Evolutionary conservation across 306 rosid genomes (phyloP).

Genomic region (Neltuma alba): DNA sequence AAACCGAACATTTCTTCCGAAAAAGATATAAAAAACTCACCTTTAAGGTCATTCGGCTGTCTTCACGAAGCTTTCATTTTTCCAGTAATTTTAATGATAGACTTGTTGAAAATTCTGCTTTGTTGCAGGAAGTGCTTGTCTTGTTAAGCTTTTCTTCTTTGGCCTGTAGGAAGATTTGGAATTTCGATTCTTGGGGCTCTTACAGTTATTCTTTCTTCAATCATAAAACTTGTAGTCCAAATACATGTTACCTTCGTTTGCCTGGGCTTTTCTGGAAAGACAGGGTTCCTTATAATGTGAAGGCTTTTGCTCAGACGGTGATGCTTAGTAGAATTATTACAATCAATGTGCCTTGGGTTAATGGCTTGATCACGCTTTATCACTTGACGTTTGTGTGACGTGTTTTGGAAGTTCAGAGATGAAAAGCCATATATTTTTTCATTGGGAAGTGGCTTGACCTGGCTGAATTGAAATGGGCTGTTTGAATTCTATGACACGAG

Average conservation of each 20-base stretch:
- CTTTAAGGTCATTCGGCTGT: background rate
- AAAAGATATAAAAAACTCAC: background rate
- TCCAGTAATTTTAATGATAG: background rate
- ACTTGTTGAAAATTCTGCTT: background rate
- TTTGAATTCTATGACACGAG: background rate
- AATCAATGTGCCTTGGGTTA: background rate
- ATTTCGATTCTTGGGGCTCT: background rate
- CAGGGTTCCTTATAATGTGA: background rate
- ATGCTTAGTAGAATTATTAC: background rate
- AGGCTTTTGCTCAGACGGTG: background rate
- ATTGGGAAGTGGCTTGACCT: background rate
- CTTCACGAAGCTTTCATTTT: background rate
- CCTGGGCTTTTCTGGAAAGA: background rate
- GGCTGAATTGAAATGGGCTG: background rate
- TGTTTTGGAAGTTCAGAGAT: background rate
- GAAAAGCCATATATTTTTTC: background rate
- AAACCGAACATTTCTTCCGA: background rate
- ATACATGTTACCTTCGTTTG: background rate
- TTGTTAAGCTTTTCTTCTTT: background rate
- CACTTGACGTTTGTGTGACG: background rate
- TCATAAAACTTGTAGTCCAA: background rate
- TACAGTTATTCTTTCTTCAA: background rate
- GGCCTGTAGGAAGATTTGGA: background rate
- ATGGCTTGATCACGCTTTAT: background rate
- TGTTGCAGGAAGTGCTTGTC: background rate